Evolutionary conservation across 2,329 filamentous ascomycete genomes (phyloP).

Genomic region (Rhynchosporium graminicola): DNA sequence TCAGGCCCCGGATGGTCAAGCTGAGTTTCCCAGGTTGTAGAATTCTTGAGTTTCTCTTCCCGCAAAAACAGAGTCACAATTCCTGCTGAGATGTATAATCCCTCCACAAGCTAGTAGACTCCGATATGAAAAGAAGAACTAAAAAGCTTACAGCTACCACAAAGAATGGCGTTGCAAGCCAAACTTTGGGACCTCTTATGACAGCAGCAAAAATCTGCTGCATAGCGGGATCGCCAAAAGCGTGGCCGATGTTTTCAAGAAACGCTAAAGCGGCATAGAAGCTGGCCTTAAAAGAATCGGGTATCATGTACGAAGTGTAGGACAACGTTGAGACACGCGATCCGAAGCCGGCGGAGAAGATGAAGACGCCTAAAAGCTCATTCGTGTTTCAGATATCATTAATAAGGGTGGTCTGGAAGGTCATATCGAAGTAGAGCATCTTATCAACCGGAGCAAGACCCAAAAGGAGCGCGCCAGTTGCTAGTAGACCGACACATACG

Average conservation of each 20-base stretch:
- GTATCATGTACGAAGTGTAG: slow-evolving; percentile 36
- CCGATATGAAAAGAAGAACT: not conserved
- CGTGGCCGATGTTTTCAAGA: slow-evolving; percentile 39
- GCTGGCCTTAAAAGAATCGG: slow-evolving; percentile 33
- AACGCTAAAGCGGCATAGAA: slow-evolving; percentile 37
- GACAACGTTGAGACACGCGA: slow-evolving; percentile 37
- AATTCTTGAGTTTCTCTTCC: not conserved
- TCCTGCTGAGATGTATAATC: not conserved
- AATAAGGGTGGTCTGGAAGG: not conserved
- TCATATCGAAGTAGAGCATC: not conserved
- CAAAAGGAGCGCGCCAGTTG: slow-evolving; percentile 31
- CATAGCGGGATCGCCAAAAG: slow-evolving; percentile 37
- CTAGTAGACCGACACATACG: slow-evolving; percentile 34
- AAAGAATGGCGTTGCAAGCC: slow-evolving; percentile 38
- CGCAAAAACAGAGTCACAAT: not conserved
- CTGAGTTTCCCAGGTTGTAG: not conserved
- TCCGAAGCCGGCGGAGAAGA: slow-evolving; percentile 39
- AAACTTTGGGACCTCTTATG: slow-evolving; percentile 30
- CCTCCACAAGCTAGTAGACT: not conserved
- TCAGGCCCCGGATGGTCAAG: too few relatives aligned
- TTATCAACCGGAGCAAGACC: slow-evolving; percentile 33
- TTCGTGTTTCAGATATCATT: not conserved
- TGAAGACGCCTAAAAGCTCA: slow-evolving; percentile 30
- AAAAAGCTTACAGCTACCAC: slow-evolving; percentile 36
- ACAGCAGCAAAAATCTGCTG: slow-evolving; percentile 37